Evolutionary conservation across 164 flowering plant species (phyloP).

Genomic region (Aristolochia fimbriata): DNA sequence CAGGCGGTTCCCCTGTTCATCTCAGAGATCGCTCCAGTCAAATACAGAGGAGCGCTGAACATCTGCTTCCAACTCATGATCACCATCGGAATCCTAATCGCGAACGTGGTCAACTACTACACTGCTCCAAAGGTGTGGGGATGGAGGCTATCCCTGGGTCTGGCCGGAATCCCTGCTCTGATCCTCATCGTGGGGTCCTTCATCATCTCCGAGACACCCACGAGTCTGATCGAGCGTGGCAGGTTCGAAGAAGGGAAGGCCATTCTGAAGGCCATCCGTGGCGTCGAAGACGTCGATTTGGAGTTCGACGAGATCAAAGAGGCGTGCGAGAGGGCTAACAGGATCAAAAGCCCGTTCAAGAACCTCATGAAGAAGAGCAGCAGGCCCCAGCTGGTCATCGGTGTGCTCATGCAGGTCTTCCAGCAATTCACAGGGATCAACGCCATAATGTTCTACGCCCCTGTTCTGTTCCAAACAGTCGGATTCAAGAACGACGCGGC

Average conservation of each 20-base stretch:
- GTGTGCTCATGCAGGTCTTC: conserved; percentile 16
- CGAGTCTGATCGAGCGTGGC: conserved; percentile 27
- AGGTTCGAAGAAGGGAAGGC: conserved; percentile 11
- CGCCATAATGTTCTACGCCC: conserved; percentile 28
- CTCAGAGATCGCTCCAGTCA: conserved; percentile 23
- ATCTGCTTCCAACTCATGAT: conserved; percentile 28
- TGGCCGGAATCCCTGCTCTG: conserved; percentile 24
- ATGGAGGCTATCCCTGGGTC: conserved; percentile 27
- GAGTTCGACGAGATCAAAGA: conserved; percentile 17
- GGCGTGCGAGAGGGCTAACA: conserved; percentile 14
- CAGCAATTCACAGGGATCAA: conserved; percentile 29
- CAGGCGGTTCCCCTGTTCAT: conserved; percentile 59
- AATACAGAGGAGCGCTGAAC: conserved; percentile 20
- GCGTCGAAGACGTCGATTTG: conserved; percentile 12
- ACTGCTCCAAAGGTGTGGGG: conserved; percentile 15
- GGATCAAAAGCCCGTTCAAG: conserved; percentile 13
- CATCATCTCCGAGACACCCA: conserved; percentile 28
- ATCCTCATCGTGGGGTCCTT: conserved; percentile 20
- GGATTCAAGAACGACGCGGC: conserved; percentile 20
- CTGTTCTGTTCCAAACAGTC: conserved; percentile 22
- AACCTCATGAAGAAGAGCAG: conserved; percentile 13
- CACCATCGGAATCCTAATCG: conserved; percentile 24
- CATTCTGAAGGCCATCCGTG: conserved; percentile 17
- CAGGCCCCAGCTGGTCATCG: conserved; percentile 17
- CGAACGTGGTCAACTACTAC: conserved; percentile 22